Evolutionary conservation across 192 early-diverging fungal genomes (phyloP), one percentile per base, ranked within the genome.

Genomic region (Umbelopsis sp.): DNA sequence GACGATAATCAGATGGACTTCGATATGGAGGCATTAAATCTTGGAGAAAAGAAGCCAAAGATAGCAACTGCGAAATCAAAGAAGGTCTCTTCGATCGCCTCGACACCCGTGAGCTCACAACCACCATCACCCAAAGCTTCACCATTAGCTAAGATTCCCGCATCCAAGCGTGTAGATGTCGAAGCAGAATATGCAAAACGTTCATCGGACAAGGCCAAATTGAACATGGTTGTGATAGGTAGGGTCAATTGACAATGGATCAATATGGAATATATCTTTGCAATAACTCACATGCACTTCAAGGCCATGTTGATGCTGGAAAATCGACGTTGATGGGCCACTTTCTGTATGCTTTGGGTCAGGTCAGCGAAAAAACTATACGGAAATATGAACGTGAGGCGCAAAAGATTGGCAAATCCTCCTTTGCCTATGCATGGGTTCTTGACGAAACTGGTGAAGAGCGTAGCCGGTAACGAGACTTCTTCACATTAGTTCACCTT

Each of bases 321-420:
- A 99, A 99, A 80, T 92, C 90, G 65, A 99, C 97, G 22, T 77
- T 97, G 65, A 97, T 98, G 96, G 97, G 97, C 0, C 97, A 99
- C 76, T 77, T 98, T 70, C 85, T 99, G 4, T 94, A 91, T 69
- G 84, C 89, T 25, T 80, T 97, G 25, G 97, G 96, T 1, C 91
- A 97, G 73, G 95, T 99, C 21, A 90, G 86, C 62, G 91, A 97
- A 53, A 88, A 91, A 36, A 91, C 92, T 10, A 91, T 98, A 77
- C 83, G 88, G 32, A 94, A 93, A 75, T 95, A 93, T 75, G 91
- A 98, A 73, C 84, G 90, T 5, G 98, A 98, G 9, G 89, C 98
- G 2, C 94, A 94, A 74, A 93, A 92, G 78, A 90, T 95, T 62
- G 95, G 96, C 59, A 99, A 99, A 76, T 91, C 91, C 0, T 97